These are phyloP conservation scores for Phyllosticta paracitricarpa DNA, from an alignment of 2,329 filamentous ascomycete species.

Conservation along the genomic window DNA sequence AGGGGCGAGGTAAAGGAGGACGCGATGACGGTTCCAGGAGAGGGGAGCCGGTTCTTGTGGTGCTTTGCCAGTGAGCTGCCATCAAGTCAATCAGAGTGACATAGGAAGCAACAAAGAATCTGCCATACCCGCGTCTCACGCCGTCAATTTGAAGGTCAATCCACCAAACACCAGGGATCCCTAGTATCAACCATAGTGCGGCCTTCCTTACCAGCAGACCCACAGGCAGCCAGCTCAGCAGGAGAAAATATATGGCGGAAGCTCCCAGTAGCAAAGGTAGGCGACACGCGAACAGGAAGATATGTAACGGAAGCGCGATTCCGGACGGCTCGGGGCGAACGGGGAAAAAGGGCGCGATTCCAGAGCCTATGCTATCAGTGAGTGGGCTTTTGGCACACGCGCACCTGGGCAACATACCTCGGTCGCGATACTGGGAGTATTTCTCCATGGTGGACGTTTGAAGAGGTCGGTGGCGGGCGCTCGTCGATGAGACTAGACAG, in stretches of 20 bases:
- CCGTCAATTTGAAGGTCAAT: constrained; percentile 96
- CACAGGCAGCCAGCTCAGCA: constrained; percentile 74
- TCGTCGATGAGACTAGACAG: neutral
- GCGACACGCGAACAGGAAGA: constrained; percentile 69
- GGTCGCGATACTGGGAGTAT: constrained; percentile 84
- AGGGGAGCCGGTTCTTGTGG: constrained; percentile 61
- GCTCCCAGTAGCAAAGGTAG: constrained; percentile 66
- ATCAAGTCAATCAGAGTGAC: constrained; percentile 1
- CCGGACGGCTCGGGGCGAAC: constrained; percentile 57
- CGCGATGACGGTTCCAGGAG: constrained; percentile 72
- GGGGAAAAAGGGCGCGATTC: constrained; percentile 92
- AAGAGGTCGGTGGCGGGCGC: neutral
- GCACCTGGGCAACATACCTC: constrained; percentile 46
- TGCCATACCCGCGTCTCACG: constrained; percentile 70
- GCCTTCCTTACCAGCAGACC: constrained; percentile 65
- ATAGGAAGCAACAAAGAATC: neutral
- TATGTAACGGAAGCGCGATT: constrained; percentile 53
- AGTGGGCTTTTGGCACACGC: neutral
- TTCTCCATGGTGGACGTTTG: constrained; percentile 63
- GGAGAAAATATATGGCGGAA: constrained; percentile 60
- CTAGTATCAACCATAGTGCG: constrained; percentile 77
- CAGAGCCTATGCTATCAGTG: constrained; percentile 58
- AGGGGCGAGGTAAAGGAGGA: constrained; percentile 87
- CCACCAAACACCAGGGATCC: constrained; percentile 93
- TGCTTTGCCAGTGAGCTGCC: constrained; percentile 57